Base-by-base conservation (phyloP, 2,329 filamentous ascomycete genomes). In the Alternaria panax region DNA sequence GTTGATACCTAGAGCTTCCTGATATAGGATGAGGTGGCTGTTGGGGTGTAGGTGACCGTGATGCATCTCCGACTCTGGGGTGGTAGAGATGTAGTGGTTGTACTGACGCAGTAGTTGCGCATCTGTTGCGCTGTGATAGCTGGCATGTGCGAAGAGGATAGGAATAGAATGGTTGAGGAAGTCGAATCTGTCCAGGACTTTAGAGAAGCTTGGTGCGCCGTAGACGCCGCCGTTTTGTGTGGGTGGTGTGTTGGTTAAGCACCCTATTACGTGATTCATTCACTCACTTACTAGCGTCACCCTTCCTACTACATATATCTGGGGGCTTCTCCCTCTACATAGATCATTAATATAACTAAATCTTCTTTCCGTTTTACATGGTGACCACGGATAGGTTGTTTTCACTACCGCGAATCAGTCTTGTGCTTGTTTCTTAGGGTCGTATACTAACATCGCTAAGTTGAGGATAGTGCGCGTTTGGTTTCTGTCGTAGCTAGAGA, bases 11-110 rank as follows among this genome's bases (percentile, higher is more conserved):
- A 87, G 78, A 1, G 83, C 72, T 1, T 80, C 80, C 61, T 87
- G 84, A 65, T 87, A 85, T 27, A 80, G 79, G 27, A 83, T 75
- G 8, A 78, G 68, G 53, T 82, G 78, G 18, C 75, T 78, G 36
- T 73, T 67, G 1, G 79, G 78, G 57, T 87, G 83, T 0, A 74
- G 77, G 64, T 86, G 84, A n/a, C 86, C 85, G 70, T 83, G 87
- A 68, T 86, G 84, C 79, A 86, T 82, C 65, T 88, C 86, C 0
- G 83, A 85, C 66, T 88, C 86, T 1, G 85, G 84, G 0, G 86
- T 87, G 58, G 85, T 85, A 51, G 84, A 85, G 41, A 88, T 73
- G 72, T 83, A 83, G 51, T 86, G 81, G 71, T 87, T 83, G 2
- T 80, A 80, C 0, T 72, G 59, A 11, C 83, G 82, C 1, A 87